phyloP scores from a whole-genome alignment of 2,329 filamentous ascomycete species.

The Alternaria viburni region DNA sequence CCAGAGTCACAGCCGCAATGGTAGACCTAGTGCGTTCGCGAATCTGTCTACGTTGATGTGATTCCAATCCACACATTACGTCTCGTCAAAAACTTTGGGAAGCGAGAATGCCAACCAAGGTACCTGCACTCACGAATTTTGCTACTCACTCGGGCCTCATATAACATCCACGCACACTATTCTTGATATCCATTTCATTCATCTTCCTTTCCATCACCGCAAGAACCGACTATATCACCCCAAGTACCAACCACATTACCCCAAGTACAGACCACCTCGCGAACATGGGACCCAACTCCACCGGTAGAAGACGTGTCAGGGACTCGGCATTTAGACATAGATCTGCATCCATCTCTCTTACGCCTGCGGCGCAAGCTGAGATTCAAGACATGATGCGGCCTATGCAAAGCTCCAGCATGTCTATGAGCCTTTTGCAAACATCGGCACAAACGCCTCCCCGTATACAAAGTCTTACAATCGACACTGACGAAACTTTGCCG shows the following conservation, averaged over 20 bases:
- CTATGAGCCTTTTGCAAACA: neutral
- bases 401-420: neutral
- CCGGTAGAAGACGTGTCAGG: neutral
- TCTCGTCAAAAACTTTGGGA: neutral
- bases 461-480: neutral
- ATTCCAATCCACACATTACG: neutral
- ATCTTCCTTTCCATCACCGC: neutral
- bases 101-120: neutral
- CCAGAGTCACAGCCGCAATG: neutral
- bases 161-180: neutral
- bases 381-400: neutral
- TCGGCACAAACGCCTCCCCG: neutral
- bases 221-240: neutral
- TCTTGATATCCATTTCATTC: neutral
- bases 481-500: neutral
- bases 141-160: neutral
- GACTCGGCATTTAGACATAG: neutral
- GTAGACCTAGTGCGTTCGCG: neutral
- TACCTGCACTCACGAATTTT: neutral
- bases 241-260: neutral
- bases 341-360: neutral
- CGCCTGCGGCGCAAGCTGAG: neutral
- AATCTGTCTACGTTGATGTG: neutral
- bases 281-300: neutral
- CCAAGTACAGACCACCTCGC: neutral